phyloP scores from a whole-genome alignment of 2,329 filamentous ascomycete genomes.

The Scleromitrula shiraiana region DNA sequence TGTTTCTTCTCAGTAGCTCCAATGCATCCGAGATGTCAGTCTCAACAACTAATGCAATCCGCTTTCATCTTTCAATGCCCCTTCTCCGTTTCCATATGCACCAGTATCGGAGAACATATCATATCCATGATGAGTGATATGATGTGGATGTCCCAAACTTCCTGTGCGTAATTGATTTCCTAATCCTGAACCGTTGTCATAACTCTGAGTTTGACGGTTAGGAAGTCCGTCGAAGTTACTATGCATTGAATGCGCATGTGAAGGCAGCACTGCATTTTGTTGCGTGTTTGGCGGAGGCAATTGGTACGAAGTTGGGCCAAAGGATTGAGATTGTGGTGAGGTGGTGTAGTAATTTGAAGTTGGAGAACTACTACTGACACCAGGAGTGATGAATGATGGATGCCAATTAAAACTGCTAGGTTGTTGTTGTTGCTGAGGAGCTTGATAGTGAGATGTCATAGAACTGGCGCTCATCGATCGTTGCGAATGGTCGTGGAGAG shows the following conservation, averaged over 20 bases:
- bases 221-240: constrained; percentile 3
- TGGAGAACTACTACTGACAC: constrained; percentile 12
- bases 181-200: constrained; percentile 2
- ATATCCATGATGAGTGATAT: constrained; percentile 1
- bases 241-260: background rate
- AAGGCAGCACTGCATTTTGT: background rate
- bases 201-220: constrained; percentile 3
- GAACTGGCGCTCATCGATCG: constrained; percentile 6
- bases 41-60: too few relatives aligned
- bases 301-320: constrained; percentile 12
- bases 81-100: background rate
- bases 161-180: constrained; percentile 15
- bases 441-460: background rate
- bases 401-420: constrained; percentile 1
- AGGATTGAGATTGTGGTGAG: constrained; percentile 17
- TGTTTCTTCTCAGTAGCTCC: background rate
- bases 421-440: too few relatives aligned
- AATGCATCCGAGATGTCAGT: background rate
- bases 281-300: constrained; percentile 14
- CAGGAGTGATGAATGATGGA: constrained; percentile 10
- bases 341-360: constrained; percentile 15
- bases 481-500: constrained; percentile 14
- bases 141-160: constrained; percentile 18
- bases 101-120: background rate
- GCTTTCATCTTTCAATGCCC: too few relatives aligned